Conservation (phyloP, 2,329 filamentous ascomycete species). For the Alternaria sp. region DNA sequence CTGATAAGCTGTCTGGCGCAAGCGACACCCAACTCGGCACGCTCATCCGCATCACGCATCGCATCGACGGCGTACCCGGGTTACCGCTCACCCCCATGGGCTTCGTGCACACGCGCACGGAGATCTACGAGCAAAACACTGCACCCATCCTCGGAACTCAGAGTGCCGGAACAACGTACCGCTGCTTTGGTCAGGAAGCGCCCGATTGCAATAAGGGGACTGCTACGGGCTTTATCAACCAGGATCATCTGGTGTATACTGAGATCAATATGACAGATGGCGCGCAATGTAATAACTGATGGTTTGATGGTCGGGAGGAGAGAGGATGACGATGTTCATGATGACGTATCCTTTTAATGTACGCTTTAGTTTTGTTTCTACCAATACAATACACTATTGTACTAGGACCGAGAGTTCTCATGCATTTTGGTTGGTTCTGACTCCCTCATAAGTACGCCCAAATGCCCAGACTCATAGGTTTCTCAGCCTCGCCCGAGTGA, state of each 20-base stretch:
- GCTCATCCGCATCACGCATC: constrained; percentile 70
- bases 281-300: constrained; percentile 2
- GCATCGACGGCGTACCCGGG: constrained; percentile 69
- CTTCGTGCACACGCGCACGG: constrained; percentile 70
- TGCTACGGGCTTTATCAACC: constrained; percentile 14
- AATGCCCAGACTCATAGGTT: not conserved
- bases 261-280: constrained; percentile 15
- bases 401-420: not conserved
- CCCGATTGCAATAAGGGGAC: constrained; percentile 15
- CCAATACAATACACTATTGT: not conserved
- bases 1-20: constrained; percentile 49
- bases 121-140: constrained; percentile 59
- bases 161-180: constrained; percentile 12
- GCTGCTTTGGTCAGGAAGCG: constrained; percentile 25
- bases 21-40: constrained; percentile 54
- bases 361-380: not conserved
- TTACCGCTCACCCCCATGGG: constrained; percentile 65
- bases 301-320: not conserved
- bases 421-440: not conserved
- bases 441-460: not conserved
- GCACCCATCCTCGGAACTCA: constrained; percentile 2
- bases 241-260: constrained; percentile 20
- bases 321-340: not conserved
- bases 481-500: not conserved
- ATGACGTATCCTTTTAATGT: not conserved